Base-by-base conservation (phyloP, 2,329 filamentous ascomycete species). In the Herpotrichia juniperi region DNA sequence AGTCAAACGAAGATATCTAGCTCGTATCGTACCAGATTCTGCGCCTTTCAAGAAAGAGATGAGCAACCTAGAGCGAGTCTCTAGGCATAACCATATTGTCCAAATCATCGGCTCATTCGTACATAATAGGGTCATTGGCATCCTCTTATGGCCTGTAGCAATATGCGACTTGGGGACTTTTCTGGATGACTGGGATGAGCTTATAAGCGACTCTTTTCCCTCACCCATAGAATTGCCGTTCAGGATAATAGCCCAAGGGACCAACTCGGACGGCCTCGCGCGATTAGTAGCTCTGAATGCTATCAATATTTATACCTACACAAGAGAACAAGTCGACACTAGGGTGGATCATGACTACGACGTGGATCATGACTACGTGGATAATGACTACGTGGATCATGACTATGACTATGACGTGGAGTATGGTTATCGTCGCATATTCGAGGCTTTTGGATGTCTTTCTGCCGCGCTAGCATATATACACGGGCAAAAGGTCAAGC, bases 131-230 rank as follows among this genome's bases (percentile, higher is more conserved):
- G 16, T 37, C 14, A 30, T 47, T 22, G 32, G 31, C 7, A 37
- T 47, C 19, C n/a, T 47, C 9, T 19, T 47, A 37, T 47, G 45
- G 31, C 45, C 45, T 37, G 22, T 37, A 16, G 45, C 45, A 37
- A 26, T 47, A 26, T 47, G 45, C 45, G 45, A 37, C 22, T 30
- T 47, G 14, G 19, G 32, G n/a, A 30, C 6, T 4, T 47, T 47
- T 19, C n/a, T 37, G 21, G 14, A 37, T 32, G 45, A 47, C 19
- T 28, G 19, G 4, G 31, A 26, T 24, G 16, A 16, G n/a, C n/a
- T n/a, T n/a, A n/a, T n/a, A n/a, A n/a, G n/a, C n/a, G n/a, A n/a
- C n/a, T n/a, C n/a, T n/a, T n/a, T n/a, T n/a, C n/a, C n/a, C n/a
- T n/a, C n/a, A n/a, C n/a, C n/a, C n/a, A n/a, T n/a, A n/a, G n/a